Conservation (phyloP, 108 stramenopile species). For the Skeletonema tropicum region DNA sequence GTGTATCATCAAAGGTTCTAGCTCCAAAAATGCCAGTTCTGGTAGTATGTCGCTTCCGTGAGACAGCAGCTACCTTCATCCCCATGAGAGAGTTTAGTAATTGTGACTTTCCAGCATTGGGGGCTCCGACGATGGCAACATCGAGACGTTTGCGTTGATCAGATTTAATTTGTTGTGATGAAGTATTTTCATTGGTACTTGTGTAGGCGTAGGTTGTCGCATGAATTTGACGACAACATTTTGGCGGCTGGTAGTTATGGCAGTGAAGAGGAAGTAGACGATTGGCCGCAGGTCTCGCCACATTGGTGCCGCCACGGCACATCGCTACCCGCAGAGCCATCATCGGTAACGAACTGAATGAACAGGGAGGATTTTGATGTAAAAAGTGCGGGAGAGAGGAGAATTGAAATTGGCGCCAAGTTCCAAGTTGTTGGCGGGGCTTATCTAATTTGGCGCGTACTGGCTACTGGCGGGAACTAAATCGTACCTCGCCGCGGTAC, state of each 20-base stretch:
- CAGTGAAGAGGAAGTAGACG: background rate
- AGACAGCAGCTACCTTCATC: slow-evolving; percentile 85
- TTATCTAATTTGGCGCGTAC: too few species aligned
- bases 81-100: slow-evolving; percentile 80
- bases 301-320: background rate
- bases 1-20: slow-evolving; percentile 71
- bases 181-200: background rate
- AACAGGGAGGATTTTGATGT: too few species aligned
- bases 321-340: background rate
- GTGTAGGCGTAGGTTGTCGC: background rate
- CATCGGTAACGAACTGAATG: too few species aligned
- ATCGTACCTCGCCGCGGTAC: too few species aligned
- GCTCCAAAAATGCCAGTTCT: slow-evolving; percentile 84
- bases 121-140: slow-evolving; percentile 87
- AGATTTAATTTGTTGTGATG: background rate
- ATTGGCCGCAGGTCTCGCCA: background rate
- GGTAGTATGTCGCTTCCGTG: slow-evolving; percentile 93
- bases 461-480: too few species aligned
- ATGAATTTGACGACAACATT: background rate
- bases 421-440: background rate
- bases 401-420: background rate
- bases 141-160: slow-evolving; percentile 65
- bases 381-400: background rate
- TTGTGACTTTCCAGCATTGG: slow-evolving; percentile 90
- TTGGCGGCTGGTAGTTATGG: background rate